Conservation (phyloP, 768 basidiomycete species). For the Agaricus blazei region DNA sequence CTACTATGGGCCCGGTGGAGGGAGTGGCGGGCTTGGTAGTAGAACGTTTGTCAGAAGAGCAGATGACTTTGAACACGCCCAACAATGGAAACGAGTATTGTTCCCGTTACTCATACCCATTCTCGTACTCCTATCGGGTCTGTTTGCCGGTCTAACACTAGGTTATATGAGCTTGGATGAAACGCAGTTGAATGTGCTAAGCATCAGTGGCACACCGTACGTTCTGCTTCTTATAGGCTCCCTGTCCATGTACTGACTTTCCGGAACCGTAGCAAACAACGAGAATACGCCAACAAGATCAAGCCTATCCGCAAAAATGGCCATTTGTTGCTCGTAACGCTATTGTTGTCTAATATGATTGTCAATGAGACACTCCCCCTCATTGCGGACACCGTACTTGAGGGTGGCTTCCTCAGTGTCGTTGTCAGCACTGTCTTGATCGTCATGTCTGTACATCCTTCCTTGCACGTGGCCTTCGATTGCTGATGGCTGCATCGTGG, state of each 20-base stretch:
- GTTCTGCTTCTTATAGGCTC: conserved; percentile 19
- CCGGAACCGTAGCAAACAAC: conserved; percentile 55
- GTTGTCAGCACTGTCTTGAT: conserved; percentile 81
- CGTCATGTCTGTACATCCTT: conserved; percentile 64
- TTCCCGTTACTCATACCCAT: conserved; percentile 69
- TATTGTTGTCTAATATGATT: conserved; percentile 87
- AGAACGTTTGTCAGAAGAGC: conserved; percentile 17
- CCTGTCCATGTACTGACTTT: neutral
- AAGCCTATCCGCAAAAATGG: conserved; percentile 83
- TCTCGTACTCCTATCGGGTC: conserved; percentile 75
- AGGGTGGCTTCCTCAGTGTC: conserved; percentile 74
- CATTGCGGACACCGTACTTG: conserved; percentile 74
- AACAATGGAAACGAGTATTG: conserved; percentile 27
- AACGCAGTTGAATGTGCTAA: conserved; percentile 85
- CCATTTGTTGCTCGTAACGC: conserved; percentile 76
- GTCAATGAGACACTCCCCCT: conserved; percentile 86
- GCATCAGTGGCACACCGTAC: conserved; percentile 79
- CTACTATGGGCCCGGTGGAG: neutral
- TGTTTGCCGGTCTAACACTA: conserved; percentile 89
- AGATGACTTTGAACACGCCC: conserved; percentile 21
- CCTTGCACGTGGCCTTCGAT: neutral
- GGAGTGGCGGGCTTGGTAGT: neutral
- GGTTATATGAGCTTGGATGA: conserved; percentile 93
- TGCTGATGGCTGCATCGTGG: neutral
- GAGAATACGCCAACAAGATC: conserved; percentile 77